Evolutionary conservation across 495 filamentous ascomycete species (phyloP).

Genomic region (Hyaloscypha hepaticicola): DNA sequence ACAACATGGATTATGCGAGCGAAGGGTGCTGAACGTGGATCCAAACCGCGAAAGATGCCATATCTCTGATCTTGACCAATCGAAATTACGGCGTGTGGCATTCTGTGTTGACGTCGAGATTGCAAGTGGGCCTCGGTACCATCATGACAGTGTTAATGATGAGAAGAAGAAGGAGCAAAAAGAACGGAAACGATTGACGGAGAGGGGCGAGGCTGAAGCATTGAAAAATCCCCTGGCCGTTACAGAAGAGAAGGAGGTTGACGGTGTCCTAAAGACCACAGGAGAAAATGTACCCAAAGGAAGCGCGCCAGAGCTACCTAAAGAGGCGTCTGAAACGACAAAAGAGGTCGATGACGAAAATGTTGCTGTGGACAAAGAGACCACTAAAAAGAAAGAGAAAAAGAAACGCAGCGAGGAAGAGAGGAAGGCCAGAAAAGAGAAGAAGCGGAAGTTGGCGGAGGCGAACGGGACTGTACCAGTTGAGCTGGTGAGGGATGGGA

Average conservation of each 20-base stretch:
- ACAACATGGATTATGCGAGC: constrained; percentile 62
- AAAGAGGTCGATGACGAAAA: constrained; percentile 38
- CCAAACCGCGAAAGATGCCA: constrained; percentile 72
- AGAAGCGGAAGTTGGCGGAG: constrained; percentile 72
- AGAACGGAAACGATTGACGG: constrained; percentile 65
- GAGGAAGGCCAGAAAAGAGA: constrained; percentile 81
- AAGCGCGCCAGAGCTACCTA: too few species aligned
- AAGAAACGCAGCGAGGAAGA: constrained; percentile 90
- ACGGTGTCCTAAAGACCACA: constrained; percentile 43
- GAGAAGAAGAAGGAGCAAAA: constrained; percentile 48
- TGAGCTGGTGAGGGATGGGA: constrained; percentile 65
- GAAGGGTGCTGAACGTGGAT: constrained; percentile 85
- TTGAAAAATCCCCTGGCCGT: constrained; percentile 60
- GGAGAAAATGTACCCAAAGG: constrained; percentile 42
- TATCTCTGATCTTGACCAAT: constrained; percentile 74
- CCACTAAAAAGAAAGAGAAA: constrained; percentile 77
- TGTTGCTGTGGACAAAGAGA: constrained; percentile 44
- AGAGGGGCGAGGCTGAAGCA: constrained; percentile 66
- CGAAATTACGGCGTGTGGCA: constrained; percentile 80
- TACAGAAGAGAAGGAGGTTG: constrained; percentile 57
- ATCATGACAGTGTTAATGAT: constrained; percentile 40
- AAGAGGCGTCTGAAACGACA: constrained; percentile 30
- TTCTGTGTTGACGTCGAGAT: constrained; percentile 99
- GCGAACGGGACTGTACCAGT: constrained; percentile 79
- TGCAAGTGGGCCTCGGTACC: constrained; percentile 60